Evolutionary conservation across 2,329 filamentous ascomycete species (phyloP), one percentile per base, ranked within the genome.

Genomic region (Alternaria alternata): DNA sequence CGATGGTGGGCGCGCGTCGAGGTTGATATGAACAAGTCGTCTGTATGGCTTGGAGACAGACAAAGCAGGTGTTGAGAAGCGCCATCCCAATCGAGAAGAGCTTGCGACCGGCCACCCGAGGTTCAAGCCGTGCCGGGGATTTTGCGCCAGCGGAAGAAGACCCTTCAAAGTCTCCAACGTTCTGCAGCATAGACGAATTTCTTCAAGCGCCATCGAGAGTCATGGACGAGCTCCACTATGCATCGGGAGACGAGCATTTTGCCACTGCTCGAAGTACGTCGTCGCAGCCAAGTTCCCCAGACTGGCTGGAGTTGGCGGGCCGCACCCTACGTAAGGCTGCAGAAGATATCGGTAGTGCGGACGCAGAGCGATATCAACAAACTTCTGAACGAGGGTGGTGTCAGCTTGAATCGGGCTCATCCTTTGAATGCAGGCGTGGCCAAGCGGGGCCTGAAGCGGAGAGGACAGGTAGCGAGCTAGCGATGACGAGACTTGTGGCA

Each of bases 41-140:
- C 56, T 64, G 61, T 62, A 55, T 68, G 68, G 66, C 7, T 30
- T 59, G 57, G 47, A 54, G 26, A 44, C 44, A 44, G 30, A 61
- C 63, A 52, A 58, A 62, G 59, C 57, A 59, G 70, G 63, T 71
- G 66, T 71, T 72, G 69, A 67, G 67, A 41, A 20, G 62, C 54
- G 41, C 46, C 57, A 59, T 28, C 49, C 65, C 51, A 51, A 68
- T 63, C 20, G 42, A 60, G 65, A 46, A 63, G 57, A 62, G 59
- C 57, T 68, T 68, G 57, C 57, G 56, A 59, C 16, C 26, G 39
- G 38, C 22, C 53, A 55, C 24, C 53, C 32, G 36, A 36, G 38
- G 18, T 51, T 26, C 16, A 9, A 51, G 43, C 44, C 38, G 51
- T 55, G 59, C 56, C 44, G 46, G 44, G 51, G 48, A 32, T 53